phyloP scores from a whole-genome alignment of 108 stramenopile genomes.

The Skeletonema potamos region DNA sequence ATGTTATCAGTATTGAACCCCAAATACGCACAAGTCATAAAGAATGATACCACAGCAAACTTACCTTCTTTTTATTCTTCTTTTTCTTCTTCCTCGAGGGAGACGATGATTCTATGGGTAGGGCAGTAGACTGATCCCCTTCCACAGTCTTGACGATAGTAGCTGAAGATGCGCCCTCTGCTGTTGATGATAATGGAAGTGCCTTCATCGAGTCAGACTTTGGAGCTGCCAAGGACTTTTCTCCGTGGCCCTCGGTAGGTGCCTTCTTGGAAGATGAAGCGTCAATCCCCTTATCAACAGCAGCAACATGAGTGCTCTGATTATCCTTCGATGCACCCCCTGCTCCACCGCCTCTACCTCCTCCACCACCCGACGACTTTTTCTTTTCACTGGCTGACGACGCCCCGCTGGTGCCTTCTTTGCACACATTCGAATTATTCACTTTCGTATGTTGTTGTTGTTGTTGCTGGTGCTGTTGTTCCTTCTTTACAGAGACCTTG shows the following conservation, averaged over 20 bases:
- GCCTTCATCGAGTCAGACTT: background rate
- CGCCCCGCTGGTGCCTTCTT: background rate
- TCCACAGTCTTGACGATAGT: background rate
- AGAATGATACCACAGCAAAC: background rate
- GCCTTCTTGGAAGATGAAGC: background rate
- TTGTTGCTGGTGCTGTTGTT: background rate
- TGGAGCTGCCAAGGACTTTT: background rate
- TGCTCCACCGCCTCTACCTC: background rate
- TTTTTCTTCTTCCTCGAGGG: conserved; percentile 30
- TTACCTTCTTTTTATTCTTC: conserved; percentile 40
- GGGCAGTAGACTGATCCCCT: conserved; percentile 2
- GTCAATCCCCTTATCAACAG: background rate
- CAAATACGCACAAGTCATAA: background rate
- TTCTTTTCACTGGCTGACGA: background rate
- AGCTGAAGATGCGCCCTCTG: background rate
- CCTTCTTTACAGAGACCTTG: background rate
- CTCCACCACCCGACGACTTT: background rate
- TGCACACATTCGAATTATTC: background rate
- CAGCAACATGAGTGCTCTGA: background rate
- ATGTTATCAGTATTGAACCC: background rate
- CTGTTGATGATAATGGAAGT: background rate
- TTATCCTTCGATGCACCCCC: background rate
- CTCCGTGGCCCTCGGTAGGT: background rate
- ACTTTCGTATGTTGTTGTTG: background rate
- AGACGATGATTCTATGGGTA: conserved; percentile 1